Conservation (phyloP, 495 filamentous ascomycete genomes). For the Chaetomidium leptoderma region DNA sequence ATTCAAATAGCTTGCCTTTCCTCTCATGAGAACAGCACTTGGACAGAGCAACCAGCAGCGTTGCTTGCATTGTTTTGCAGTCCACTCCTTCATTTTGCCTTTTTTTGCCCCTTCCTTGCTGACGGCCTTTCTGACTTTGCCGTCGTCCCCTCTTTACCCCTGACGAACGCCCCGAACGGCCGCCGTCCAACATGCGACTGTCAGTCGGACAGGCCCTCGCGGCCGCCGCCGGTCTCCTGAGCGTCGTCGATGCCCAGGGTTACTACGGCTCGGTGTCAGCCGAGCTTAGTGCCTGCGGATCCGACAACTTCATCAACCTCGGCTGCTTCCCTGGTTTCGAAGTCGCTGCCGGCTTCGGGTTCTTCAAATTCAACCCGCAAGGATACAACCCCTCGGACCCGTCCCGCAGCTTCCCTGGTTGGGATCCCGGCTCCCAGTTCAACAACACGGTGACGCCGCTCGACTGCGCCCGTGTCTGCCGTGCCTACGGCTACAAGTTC, state of each 20-base stretch:
- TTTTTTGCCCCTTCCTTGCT: neutral
- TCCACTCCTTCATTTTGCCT: constrained; percentile 4
- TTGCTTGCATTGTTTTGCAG: neutral
- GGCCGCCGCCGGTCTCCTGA: constrained; percentile 25
- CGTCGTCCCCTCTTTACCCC: constrained; percentile 2
- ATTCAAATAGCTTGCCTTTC: neutral
- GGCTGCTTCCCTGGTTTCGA: constrained; percentile 24
- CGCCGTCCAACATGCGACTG: constrained; percentile 13
- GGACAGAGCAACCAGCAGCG: neutral
- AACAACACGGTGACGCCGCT: constrained; percentile 28
- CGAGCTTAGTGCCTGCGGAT: constrained; percentile 11
- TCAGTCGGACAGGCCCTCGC: constrained; percentile 25
- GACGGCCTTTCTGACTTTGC: neutral
- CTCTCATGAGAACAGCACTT: neutral
- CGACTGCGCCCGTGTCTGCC: constrained; percentile 25
- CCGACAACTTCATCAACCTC: constrained; percentile 21
- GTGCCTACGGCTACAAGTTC: constrained; percentile 29
- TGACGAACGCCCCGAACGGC: neutral
- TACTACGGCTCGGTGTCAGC: constrained; percentile 17
- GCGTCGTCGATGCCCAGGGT: constrained; percentile 24
- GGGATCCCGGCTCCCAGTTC: constrained; percentile 16
- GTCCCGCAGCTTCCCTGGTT: constrained; percentile 21
- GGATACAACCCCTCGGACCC: constrained; percentile 15
- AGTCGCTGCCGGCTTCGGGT: neutral
- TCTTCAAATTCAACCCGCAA: constrained; percentile 16